Evolutionary conservation across 73 alveolate genomes (phyloP).

Genomic region (Paramecium bursaria): DNA sequence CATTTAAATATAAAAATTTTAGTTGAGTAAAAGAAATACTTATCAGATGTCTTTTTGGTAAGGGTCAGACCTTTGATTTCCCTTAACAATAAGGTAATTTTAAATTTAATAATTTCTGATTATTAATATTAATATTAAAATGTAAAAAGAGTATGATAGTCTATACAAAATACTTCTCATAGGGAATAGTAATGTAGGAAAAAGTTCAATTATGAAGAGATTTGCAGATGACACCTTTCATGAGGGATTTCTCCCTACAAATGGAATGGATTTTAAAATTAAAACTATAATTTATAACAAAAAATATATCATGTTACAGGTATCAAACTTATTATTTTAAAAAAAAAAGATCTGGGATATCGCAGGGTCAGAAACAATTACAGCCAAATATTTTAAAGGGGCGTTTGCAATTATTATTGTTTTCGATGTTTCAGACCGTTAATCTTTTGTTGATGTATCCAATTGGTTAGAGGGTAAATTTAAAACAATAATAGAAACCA

Average conservation of each 20-base stretch:
- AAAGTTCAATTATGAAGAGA: conserved; percentile 73
- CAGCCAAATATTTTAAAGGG: conserved; percentile 75
- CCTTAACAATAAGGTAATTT: too few relatives aligned
- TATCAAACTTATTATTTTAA: too few relatives aligned
- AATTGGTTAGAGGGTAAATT: neutral
- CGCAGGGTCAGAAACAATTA: conserved; percentile 92
- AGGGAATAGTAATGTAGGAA: conserved; percentile 74
- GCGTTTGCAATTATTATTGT: conserved; percentile 75
- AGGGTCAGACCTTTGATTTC: too few relatives aligned
- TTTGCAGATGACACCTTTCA: conserved; percentile 70
- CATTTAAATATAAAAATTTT: too few relatives aligned
- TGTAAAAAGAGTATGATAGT: conserved; percentile 55
- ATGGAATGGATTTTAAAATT: conserved; percentile 83
- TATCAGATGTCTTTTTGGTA: too few relatives aligned
- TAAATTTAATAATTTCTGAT: too few relatives aligned
- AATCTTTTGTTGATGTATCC: conserved; percentile 50
- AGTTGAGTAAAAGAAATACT: too few relatives aligned
- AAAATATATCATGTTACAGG: conserved; percentile 64
- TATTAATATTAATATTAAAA: too few relatives aligned
- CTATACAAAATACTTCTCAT: conserved; percentile 67
- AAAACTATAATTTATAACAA: conserved; percentile 73
- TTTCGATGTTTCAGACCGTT: conserved; percentile 67
- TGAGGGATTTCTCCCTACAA: conserved; percentile 73
- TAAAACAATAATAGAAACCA: neutral
- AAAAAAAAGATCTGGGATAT: conserved; percentile 83